A percentile compares a stretch with the other conserved stretches of the same genome.
These are phyloP conservation scores for Pseudogymnoascus verrucosus DNA, from an alignment of 2,329 filamentous ascomycete genomes.

Conservation along the genomic window DNA sequence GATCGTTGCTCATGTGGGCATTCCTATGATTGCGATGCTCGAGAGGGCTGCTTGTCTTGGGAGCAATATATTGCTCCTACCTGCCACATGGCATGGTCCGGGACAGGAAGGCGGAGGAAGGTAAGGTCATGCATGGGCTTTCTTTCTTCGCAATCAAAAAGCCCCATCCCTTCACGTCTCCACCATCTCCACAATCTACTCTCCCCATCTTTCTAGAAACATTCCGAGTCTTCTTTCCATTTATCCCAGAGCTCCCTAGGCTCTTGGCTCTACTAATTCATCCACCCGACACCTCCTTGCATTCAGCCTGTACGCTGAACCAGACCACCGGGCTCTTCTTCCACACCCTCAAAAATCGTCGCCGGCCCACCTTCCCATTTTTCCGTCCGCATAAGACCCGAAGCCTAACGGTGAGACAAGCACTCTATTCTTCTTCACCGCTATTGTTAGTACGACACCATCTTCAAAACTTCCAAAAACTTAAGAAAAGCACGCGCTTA, in stretches of 20 bases:
- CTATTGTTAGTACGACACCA: neutral
- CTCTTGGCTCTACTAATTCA: neutral
- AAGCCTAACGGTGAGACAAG: neutral
- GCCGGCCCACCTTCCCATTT: neutral
- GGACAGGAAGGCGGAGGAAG: neutral
- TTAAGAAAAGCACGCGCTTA: neutral
- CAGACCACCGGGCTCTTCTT: neutral
- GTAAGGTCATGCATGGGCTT: conserved; percentile 5
- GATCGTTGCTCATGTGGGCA: neutral
- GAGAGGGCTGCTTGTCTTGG: neutral
- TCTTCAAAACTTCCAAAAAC: neutral
- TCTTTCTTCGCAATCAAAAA: neutral
- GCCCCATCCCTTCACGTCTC: neutral
- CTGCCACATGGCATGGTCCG: neutral
- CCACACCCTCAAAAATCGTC: neutral
- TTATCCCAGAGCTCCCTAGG: neutral
- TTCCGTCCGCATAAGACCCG: neutral
- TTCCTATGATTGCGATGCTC: neutral
- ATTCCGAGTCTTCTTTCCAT: neutral
- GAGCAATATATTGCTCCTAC: neutral
- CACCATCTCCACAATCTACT: neutral
- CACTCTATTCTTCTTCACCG: neutral
- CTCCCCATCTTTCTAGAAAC: conserved; percentile 4
- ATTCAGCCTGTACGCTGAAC: neutral
- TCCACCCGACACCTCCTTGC: neutral